A percentile compares a stretch with the other conserved stretches of the same genome.
Evolutionary conservation across 106 monocot genomes (phyloP).

Genomic region (Phalaenopsis equestris): DNA sequence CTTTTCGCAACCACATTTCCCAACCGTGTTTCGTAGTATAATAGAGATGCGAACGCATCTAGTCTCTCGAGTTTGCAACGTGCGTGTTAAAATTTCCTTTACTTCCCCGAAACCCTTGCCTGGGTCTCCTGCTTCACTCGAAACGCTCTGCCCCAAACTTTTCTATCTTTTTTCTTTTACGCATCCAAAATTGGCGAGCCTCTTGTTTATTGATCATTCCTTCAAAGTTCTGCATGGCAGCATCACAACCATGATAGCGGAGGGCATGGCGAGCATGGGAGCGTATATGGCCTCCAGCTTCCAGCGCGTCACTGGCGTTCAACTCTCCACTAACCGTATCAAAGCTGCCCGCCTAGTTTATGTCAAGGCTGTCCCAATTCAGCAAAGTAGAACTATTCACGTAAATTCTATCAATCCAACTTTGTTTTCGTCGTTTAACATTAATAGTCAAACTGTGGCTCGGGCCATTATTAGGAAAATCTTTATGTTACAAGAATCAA

Average conservation of each 20-base stretch:
- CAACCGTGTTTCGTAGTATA: too few relatives aligned
- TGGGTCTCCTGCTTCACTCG: too few relatives aligned
- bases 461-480: neutral
- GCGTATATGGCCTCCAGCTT: slow-evolving; percentile 37
- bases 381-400: slow-evolving; percentile 41
- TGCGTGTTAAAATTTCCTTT: too few relatives aligned
- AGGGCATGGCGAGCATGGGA: slow-evolving; percentile 48
- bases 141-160: neutral
- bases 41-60: too few relatives aligned
- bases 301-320: slow-evolving; percentile 34
- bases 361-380: slow-evolving; percentile 38
- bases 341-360: slow-evolving; percentile 19
- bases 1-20: too few relatives aligned
- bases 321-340: slow-evolving; percentile 49
- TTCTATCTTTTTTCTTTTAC: neutral
- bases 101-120: too few relatives aligned
- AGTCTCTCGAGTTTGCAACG: too few relatives aligned
- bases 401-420: slow-evolving; percentile 8
- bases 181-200: neutral
- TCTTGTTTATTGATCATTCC: slow-evolving; percentile 23
- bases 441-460: neutral
- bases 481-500: neutral
- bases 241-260: slow-evolving; percentile 50
- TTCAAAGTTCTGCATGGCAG: slow-evolving; percentile 46
- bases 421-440: neutral